phyloP scores from a whole-genome alignment of 2,329 filamentous ascomycete species.

The Macrophomina tecta region DNA sequence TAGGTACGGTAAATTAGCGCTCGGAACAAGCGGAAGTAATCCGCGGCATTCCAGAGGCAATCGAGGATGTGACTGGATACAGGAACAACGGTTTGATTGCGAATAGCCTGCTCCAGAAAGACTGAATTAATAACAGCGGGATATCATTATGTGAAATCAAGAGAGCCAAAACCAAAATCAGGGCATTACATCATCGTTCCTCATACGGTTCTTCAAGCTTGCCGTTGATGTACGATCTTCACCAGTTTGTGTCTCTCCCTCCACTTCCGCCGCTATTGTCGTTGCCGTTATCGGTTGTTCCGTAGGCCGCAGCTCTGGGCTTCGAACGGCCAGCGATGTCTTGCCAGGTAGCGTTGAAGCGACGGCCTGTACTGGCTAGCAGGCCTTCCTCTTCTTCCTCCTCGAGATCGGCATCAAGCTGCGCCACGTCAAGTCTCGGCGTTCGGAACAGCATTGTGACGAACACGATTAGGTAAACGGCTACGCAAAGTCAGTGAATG shows the following conservation, averaged over 20 bases:
- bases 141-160: constrained; percentile 12
- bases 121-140: not conserved
- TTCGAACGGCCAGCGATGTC: constrained; percentile 72
- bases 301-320: constrained; percentile 27
- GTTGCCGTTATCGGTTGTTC: constrained; percentile 25
- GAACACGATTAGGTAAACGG: constrained; percentile 80
- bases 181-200: constrained; percentile 10
- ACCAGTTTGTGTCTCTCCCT: constrained; percentile 28
- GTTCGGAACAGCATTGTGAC: constrained; percentile 79
- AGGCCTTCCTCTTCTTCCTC: constrained; percentile 93
- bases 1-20: not conserved
- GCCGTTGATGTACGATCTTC: not conserved
- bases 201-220: not conserved
- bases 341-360: constrained; percentile 87
- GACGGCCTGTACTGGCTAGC: constrained; percentile 78
- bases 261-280: not conserved
- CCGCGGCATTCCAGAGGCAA: not conserved
- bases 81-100: not conserved
- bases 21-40: not conserved
- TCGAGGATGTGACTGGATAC: not conserved
- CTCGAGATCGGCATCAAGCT: constrained; percentile 87
- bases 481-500: constrained; percentile 34
- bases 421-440: constrained; percentile 75
- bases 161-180: not conserved
- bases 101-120: not conserved